Evolutionary conservation across 2,329 filamentous ascomycete genomes (phyloP).

Genomic region (Colletotrichum sp.): DNA sequence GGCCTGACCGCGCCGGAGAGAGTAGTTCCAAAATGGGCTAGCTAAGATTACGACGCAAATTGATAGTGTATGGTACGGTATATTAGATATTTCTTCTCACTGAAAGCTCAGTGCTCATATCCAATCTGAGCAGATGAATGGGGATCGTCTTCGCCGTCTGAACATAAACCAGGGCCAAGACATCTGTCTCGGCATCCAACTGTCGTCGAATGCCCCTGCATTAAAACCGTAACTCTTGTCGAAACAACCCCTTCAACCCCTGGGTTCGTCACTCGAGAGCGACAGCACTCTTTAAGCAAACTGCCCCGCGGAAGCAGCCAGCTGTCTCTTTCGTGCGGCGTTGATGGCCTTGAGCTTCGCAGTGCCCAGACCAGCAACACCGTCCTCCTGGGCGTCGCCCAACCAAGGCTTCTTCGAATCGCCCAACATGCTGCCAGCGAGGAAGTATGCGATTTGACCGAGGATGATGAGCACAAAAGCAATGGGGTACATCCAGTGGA

Average conservation of each 20-base stretch:
- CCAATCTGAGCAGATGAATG: neutral
- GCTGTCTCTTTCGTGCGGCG: slow-evolving; percentile 50
- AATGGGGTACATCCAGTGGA: slow-evolving; percentile 94
- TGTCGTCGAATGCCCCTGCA: neutral
- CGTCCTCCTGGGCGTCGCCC: slow-evolving; percentile 82
- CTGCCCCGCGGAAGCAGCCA: neutral
- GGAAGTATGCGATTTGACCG: slow-evolving; percentile 86
- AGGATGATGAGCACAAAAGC: slow-evolving; percentile 92
- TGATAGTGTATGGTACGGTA: neutral
- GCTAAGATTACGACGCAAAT: neutral
- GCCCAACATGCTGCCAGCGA: slow-evolving; percentile 80
- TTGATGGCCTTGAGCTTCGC: slow-evolving; percentile 79
- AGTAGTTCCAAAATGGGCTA: fast-evolving
- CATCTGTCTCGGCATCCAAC: neutral
- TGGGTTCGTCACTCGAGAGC: neutral
- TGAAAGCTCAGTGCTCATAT: neutral
- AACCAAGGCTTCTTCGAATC: slow-evolving; percentile 97
- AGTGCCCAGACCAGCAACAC: slow-evolving; percentile 81
- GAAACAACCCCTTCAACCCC: neutral
- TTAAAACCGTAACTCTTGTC: neutral
- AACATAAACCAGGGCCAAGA: neutral
- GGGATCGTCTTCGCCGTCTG: neutral
- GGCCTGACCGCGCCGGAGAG: neutral
- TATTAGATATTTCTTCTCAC: neutral
- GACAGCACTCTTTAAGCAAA: neutral